phyloP scores from a whole-genome alignment of 1,139 yeast genomes.

The Kodamaea arcana region DNA sequence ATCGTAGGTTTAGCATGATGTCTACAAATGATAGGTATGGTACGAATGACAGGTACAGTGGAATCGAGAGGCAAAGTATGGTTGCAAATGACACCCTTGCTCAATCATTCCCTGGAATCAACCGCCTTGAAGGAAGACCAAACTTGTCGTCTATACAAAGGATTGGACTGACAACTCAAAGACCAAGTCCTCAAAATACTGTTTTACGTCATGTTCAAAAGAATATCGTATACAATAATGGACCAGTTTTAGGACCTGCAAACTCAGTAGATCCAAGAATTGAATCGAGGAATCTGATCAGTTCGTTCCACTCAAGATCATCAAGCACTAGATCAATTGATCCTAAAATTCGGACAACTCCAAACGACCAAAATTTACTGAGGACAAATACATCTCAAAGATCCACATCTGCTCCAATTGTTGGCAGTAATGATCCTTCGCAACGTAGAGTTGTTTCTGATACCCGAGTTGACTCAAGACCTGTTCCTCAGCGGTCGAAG shows the following conservation, averaged over 20 bases:
- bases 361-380: neutral
- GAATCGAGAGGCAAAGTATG: neutral
- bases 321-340: neutral
- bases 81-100: neutral
- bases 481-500: neutral
- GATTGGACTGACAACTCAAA: slow-evolving; percentile 9
- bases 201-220: slow-evolving; percentile 7
- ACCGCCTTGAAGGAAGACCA: slow-evolving; percentile 3
- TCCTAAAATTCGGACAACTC: neutral
- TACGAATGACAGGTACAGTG: slow-evolving; percentile 25
- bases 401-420: slow-evolving; percentile 5
- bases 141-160: slow-evolving; percentile 6
- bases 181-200: slow-evolving; percentile 6
- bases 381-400: neutral
- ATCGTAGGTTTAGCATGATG: slow-evolving; percentile 23
- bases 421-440: neutral
- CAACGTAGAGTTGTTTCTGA: neutral
- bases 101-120: too few relatives aligned
- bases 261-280: neutral
- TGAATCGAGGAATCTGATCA: neutral
- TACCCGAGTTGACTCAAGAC: neutral
- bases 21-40: slow-evolving; percentile 33
- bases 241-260: neutral
- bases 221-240: slow-evolving; percentile 18
- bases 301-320: neutral